Percentiles rank a stretch among this genome's conserved stretches.
These are phyloP conservation scores for Daldinia concentrica DNA, from an alignment of 495 filamentous ascomycete genomes.

Conservation along the genomic window DNA sequence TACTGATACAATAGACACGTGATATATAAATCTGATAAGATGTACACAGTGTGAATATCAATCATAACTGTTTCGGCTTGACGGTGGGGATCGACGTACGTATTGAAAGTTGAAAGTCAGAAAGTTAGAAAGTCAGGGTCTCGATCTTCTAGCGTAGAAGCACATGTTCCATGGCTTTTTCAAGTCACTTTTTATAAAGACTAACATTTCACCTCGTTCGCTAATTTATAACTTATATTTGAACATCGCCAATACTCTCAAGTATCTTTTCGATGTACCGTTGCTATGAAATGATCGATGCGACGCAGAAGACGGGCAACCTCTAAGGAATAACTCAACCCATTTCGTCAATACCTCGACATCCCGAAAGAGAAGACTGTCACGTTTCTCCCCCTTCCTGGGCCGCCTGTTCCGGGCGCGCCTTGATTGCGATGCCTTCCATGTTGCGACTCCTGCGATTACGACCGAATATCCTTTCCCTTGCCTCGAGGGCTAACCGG, in stretches of 20 bases:
- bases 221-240: background rate
- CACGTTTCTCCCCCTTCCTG: constrained; percentile 16
- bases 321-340: constrained; percentile 5
- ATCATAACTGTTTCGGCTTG: background rate
- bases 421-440: constrained; percentile 37
- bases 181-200: constrained; percentile 18
- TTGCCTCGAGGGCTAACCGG: constrained; percentile 22
- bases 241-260: background rate
- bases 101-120: background rate
- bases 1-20: background rate
- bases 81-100: background rate
- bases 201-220: constrained; percentile 21
- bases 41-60: background rate
- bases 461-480: constrained; percentile 30
- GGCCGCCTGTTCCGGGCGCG: constrained; percentile 53
- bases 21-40: constrained; percentile 24
- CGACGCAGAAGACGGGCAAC: background rate
- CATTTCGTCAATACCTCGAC: background rate
- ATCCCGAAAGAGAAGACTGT: background rate
- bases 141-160: constrained; percentile 31
- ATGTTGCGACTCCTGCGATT: constrained; percentile 53
- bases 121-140: background rate
- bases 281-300: background rate
- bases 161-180: constrained; percentile 6
- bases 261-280: background rate